Percentiles rank a stretch among this genome's conserved stretches.
phyloP scores from a whole-genome alignment of 495 filamentous ascomycete genomes.

The Neurospora sp. region DNA sequence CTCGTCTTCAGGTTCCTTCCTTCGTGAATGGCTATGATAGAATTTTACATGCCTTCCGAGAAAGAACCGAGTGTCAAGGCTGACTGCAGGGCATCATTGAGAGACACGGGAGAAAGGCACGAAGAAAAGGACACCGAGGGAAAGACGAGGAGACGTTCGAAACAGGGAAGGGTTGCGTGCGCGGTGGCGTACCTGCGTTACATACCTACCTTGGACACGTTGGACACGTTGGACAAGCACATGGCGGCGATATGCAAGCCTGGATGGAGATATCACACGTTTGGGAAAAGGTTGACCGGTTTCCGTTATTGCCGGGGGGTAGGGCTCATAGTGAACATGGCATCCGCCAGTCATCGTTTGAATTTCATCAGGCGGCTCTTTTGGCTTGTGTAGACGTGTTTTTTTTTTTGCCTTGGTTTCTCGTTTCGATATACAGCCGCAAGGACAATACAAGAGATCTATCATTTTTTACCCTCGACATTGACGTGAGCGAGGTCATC shows the following conservation, averaged over 20 bases:
- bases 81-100: neutral
- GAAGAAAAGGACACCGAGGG: neutral
- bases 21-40: neutral
- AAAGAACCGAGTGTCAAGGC: neutral
- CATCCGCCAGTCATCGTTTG: neutral
- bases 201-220: neutral
- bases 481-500: neutral
- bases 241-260: neutral
- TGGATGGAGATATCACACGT: neutral
- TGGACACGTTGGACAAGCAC: neutral
- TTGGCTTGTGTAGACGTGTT: neutral
- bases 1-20: neutral
- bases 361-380: neutral
- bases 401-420: neutral
- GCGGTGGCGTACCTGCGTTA: neutral
- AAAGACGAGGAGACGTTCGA: neutral
- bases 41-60: neutral
- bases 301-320: neutral
- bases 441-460: neutral
- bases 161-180: neutral
- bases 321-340: neutral
- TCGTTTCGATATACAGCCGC: neutral
- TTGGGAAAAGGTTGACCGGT: neutral
- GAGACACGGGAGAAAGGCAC: neutral
- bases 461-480: neutral